These are phyloP conservation scores for Spongospora subterranea DNA, from an alignment of 208 protist species.

Conservation along the genomic window DNA sequence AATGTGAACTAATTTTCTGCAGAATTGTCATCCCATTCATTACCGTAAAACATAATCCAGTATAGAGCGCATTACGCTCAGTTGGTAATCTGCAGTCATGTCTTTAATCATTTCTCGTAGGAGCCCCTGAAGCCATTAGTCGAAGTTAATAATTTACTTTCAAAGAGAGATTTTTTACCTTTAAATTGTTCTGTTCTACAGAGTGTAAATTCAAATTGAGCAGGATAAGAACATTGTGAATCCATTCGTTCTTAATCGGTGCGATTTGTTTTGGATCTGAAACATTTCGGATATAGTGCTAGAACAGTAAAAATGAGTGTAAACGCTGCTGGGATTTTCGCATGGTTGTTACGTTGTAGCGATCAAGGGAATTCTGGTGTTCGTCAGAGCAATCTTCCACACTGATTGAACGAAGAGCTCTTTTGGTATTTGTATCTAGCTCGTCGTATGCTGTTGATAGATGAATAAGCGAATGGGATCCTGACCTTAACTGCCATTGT, in stretches of 20 bases:
- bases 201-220: neutral
- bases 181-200: neutral
- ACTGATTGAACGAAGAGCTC: neutral
- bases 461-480: neutral
- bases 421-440: neutral
- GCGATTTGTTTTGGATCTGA: neutral
- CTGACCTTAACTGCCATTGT: neutral
- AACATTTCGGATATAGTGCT: conserved; percentile 21
- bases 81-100: neutral
- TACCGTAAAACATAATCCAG: conserved; percentile 42
- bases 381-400: neutral
- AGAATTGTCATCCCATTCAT: neutral
- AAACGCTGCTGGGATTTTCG: neutral
- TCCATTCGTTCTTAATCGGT: neutral
- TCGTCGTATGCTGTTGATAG: neutral
- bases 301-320: neutral
- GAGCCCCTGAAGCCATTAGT: neutral
- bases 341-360: neutral
- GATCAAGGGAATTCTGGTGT: neutral
- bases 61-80: neutral
- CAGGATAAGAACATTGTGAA: neutral
- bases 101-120: neutral
- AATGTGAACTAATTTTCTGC: neutral
- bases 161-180: neutral
- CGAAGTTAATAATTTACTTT: neutral